Evolutionary conservation across 805 yeast genomes (phyloP), one percentile per base, ranked within the genome.

Genomic region (Yarrowia bubula): DNA sequence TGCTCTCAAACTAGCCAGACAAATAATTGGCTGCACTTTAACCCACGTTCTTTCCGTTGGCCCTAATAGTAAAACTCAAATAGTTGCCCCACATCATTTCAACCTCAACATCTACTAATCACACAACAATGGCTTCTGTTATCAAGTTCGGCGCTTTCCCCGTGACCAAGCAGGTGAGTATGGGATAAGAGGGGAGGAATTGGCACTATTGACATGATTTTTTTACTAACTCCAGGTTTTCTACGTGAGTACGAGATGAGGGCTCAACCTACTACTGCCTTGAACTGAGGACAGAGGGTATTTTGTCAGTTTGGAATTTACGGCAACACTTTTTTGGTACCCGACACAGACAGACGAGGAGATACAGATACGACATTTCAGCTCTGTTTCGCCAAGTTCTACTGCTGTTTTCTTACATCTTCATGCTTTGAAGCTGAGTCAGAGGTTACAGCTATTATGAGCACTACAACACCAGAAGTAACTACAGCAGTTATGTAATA

Each of bases 111-210:
- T 51, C 58, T 51, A 51, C 58, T 37, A 51, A 51, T 37, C 7
- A 42, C 44, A 43, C 47, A 42, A 63, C 50, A 35, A 58, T 51
- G 62, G 22, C 65, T 22, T 32, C 61, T 31, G 69, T 53, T 11
- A 67, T 75, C 55, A 69, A 65, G 55, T 76, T 76, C 65, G 77
- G 75, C 22, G 68, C 68, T 17, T 72, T 73, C 66, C 68, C 69
- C 46, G 79, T 76, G 32, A 70, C 74, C 17, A 37, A 66, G 15
- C 79, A 76, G 66, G 79, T 76, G 32, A 76, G 71, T 67, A 47
- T 39, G 55, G n/a, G 33, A 13, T 17, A 8, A 1, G n/a, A 22
- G n/a, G 5, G 35, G 28, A 33, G 50, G 51, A 58, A 44, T 43
- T 43, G 50, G 2, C 35, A 14, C 15, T 11, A 14, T 10, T 32